Percentiles rank a stretch among this genome's conserved stretches.
phyloP scores from a whole-genome alignment of 2,329 filamentous ascomycete species.

The Coniella vitis region DNA sequence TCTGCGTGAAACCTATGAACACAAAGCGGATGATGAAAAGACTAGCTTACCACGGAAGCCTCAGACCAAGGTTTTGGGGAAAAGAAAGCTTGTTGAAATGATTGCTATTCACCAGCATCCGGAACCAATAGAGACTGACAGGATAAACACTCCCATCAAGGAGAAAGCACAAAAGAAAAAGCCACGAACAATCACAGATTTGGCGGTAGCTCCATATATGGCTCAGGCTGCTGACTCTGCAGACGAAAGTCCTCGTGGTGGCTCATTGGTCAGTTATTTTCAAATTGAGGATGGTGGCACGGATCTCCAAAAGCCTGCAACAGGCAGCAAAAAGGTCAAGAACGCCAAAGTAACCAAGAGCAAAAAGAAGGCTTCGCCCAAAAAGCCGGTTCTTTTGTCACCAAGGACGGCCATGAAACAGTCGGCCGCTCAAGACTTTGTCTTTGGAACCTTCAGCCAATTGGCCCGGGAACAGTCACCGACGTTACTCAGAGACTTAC shows the following conservation, averaged over 20 bases:
- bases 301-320: slow-evolving; percentile 22
- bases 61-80: slow-evolving; percentile 35
- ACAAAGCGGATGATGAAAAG: slow-evolving; percentile 19
- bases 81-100: slow-evolving; percentile 50
- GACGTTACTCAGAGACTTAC: slow-evolving; percentile 54
- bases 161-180: slow-evolving; percentile 59
- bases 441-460: slow-evolving; percentile 85
- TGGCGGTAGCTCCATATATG: slow-evolving; percentile 66
- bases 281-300: slow-evolving; percentile 24
- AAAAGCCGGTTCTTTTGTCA: slow-evolving; percentile 53
- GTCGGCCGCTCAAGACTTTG: slow-evolving; percentile 63
- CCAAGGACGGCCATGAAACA: slow-evolving; percentile 61
- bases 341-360: slow-evolving; percentile 31
- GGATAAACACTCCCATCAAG: slow-evolving; percentile 31
- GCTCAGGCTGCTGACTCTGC: slow-evolving; percentile 29
- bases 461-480: slow-evolving; percentile 68
- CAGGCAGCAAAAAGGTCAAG: slow-evolving; percentile 28
- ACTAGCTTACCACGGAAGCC: slow-evolving; percentile 18
- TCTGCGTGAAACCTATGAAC: slow-evolving; percentile 37
- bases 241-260: slow-evolving; percentile 21
- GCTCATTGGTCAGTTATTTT: slow-evolving; percentile 44
- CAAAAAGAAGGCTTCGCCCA: slow-evolving; percentile 32
- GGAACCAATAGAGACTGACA: slow-evolving; percentile 17
- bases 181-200: slow-evolving; percentile 67
- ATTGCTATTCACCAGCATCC: slow-evolving; percentile 27